Percentiles rank a stretch among this genome's conserved stretches.
Conservation (phyloP, 1,284 basidiomycete genomes). For the Takashimella koratensis region DNA sequence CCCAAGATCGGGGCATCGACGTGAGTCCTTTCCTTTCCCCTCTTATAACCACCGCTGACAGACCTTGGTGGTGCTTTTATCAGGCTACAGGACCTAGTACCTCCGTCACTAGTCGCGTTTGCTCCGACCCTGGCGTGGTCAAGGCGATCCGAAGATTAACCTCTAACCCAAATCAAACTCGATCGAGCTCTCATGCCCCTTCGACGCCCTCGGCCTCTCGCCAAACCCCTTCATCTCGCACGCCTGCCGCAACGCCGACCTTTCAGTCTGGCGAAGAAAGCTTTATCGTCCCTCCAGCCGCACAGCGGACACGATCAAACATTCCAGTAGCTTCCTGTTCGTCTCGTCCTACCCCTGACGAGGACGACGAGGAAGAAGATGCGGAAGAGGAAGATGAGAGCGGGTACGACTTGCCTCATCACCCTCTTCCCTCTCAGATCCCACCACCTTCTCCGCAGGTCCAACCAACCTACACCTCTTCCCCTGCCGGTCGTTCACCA, state of each 20-base stretch:
- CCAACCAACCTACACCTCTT: too few relatives aligned
- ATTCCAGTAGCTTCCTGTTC: neutral
- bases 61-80: too few relatives aligned
- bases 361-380: neutral
- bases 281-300: neutral
- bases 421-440: too few relatives aligned
- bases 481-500: too few relatives aligned
- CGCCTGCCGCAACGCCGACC: too few relatives aligned
- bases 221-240: too few relatives aligned
- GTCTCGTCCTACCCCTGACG: neutral
- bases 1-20: conserved; percentile 17
- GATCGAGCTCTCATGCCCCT: too few relatives aligned
- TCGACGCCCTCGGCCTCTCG: too few relatives aligned
- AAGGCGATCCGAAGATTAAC: neutral
- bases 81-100: too few relatives aligned
- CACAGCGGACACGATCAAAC: neutral
- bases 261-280: neutral
- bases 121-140: neutral
- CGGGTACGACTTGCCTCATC: neutral
- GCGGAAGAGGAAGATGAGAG: neutral
- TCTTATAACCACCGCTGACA: too few relatives aligned
- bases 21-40: conserved; percentile 1
- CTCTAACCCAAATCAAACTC: too few relatives aligned
- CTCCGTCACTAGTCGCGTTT: neutral
- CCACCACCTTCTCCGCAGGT: too few relatives aligned